Evolutionary conservation across 1,139 yeast species (phyloP), one percentile per base, ranked within the genome.

Genomic region (Wickerhamomyces sp.): DNA sequence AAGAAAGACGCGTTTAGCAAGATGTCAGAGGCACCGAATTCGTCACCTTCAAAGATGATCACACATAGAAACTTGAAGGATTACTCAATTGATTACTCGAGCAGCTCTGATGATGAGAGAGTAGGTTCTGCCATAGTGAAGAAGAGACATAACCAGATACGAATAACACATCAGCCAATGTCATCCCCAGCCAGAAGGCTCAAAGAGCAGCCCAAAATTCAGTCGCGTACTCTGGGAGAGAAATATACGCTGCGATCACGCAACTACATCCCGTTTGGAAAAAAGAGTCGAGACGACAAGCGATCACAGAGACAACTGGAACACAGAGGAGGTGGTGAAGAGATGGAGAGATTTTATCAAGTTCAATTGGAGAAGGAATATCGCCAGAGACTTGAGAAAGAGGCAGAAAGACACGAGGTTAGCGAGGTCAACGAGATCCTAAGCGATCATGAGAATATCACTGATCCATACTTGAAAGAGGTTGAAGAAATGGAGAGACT

Each of bases 211-310:
- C 24, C 38, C 3, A 27, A 26, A 21, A 12, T 17, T 7, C 27
- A 34, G n/a, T 33, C 43, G 12, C 29, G 21, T 4, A 33, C 39
- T 4, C 15, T 34, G 1, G 40, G 45, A 2, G 37, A 38, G 17
- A 45, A 44, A 24, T 47, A 47, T 31, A 47, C 48, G 1, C 31
- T 47, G 30, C 18, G 51, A 25, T 27, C 45, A 3, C 15, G 35
- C 4, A 38, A 40, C 2, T 47, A 47, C 28, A 28, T 42, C 6
- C 48, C 51, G 5, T 47, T 47, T 29, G 36, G 31, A 3, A 28
- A 38, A 20, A 31, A 30, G 17, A n/a, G 24, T 16, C 14, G 46
- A 7, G 37, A 33, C n/a, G 38, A 22, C 9, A 29, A 26, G 27
- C 21, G 42, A 27, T 36, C 28, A 3, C 17, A 34, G 5, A 28